These are phyloP conservation scores for Drosera spatulata DNA, from an alignment of 179 eudicot species.

Conservation along the genomic window DNA sequence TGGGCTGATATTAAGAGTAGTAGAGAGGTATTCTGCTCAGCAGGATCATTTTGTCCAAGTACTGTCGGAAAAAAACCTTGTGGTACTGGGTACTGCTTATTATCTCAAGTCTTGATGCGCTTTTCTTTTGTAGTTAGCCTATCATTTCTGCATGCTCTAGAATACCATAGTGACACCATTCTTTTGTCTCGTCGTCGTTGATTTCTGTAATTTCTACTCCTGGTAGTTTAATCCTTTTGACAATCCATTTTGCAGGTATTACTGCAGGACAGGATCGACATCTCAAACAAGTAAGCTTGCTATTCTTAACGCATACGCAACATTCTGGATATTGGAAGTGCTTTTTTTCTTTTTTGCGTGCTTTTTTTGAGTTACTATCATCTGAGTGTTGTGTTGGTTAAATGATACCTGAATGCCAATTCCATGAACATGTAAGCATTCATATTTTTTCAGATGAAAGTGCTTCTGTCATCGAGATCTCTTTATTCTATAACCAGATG, in stretches of 20 bases:
- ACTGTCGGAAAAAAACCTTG: constrained; percentile 44
- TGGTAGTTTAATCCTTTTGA: constrained; percentile 5
- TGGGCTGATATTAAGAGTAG: constrained; percentile 65
- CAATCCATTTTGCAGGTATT: constrained; percentile 41
- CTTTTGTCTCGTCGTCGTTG: too few relatives aligned
- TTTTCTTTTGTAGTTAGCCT: background rate
- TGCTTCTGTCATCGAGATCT: too few relatives aligned
- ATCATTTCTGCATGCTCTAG: background rate
- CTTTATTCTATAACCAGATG: too few relatives aligned
- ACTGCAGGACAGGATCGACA: constrained; percentile 72
- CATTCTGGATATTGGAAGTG: background rate
- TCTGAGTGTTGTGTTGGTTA: background rate
- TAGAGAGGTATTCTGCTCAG: constrained; percentile 72
- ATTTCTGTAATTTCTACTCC: background rate
- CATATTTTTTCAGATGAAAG: background rate
- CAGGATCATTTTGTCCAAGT: constrained; percentile 79
- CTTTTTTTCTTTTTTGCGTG: background rate
- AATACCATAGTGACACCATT: too few relatives aligned
- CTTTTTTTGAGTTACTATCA: background rate
- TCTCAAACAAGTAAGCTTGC: constrained; percentile 34
- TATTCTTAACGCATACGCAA: background rate
- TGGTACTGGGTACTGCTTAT: constrained; percentile 58
- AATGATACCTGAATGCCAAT: background rate
- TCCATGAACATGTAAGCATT: background rate
- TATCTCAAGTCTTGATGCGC: constrained; percentile 17